Evolutionary conservation across 345 rosid genomes (phyloP).

Genomic region (Eucalyptus sp.): DNA sequence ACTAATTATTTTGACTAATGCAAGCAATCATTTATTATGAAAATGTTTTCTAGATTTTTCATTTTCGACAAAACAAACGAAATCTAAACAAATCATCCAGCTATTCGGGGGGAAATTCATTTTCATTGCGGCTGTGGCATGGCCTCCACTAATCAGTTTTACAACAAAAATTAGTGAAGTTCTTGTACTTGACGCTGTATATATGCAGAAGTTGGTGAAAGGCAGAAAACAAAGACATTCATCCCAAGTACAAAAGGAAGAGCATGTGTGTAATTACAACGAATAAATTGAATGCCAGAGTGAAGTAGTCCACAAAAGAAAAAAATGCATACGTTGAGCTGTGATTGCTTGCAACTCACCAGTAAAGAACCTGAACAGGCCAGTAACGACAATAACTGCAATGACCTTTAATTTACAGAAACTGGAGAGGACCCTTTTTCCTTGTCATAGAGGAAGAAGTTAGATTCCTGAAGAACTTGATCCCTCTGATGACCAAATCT

Average conservation of each 20-base stretch:
- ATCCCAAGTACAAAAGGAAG: not conserved
- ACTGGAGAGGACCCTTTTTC: not conserved
- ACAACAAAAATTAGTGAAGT: not conserved
- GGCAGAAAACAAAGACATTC: not conserved
- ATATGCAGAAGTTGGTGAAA: not conserved
- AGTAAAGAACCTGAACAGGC: not conserved
- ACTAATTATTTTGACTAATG: not conserved
- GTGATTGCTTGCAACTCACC: not conserved
- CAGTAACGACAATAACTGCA: not conserved
- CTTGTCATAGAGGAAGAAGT: not conserved
- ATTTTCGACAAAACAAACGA: not conserved
- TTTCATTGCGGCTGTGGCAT: not conserved
- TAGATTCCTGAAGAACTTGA: not conserved
- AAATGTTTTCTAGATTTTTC: not conserved
- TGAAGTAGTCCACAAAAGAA: not conserved
- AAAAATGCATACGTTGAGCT: not conserved
- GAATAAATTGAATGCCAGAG: not conserved
- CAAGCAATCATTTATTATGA: not conserved
- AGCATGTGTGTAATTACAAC: not conserved
- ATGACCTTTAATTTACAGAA: not conserved
- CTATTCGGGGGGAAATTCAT: not conserved
- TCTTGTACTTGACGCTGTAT: not conserved
- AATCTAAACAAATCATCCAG: not conserved
- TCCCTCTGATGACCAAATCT: not conserved
- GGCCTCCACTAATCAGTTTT: not conserved